These are phyloP conservation scores for Sporodiniella umbellata DNA, from an alignment of 371 early-diverging fungal genomes.

Conservation along the genomic window DNA sequence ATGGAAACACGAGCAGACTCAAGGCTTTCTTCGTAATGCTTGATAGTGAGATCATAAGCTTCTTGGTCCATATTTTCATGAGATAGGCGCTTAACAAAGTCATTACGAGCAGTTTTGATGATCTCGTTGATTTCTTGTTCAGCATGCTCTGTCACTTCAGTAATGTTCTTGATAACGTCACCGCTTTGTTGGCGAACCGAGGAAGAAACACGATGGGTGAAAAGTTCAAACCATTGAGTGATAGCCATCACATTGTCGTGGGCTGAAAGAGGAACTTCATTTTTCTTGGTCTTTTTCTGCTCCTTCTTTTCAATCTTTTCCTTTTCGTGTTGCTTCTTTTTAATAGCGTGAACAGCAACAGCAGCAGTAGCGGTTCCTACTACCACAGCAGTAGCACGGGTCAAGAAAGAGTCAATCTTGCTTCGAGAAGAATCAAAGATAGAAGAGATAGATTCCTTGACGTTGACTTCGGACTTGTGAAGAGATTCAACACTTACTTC, in stretches of 20 bases:
- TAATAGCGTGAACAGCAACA: conserved; percentile 13
- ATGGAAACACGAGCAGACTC: conserved; percentile 19
- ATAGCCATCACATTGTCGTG: conserved; percentile 20
- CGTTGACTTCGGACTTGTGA: conserved; percentile 57
- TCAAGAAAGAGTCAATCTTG: conserved; percentile 22
- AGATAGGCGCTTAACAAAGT: conserved; percentile 22
- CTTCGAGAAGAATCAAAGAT: conserved; percentile 11
- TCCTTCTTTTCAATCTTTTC: conserved; percentile 7
- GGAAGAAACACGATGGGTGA: conserved; percentile 12
- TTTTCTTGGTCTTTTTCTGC: neutral
- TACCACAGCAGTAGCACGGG: conserved; percentile 16
- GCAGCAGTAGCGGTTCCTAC: conserved; percentile 25
- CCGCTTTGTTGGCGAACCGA: conserved; percentile 6
- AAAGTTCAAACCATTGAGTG: conserved; percentile 27
- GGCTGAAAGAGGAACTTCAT: conserved; percentile 16
- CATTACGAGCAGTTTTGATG: conserved; percentile 20
- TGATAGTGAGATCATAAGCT: conserved; percentile 21
- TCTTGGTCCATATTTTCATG: conserved; percentile 24
- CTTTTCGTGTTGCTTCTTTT: conserved; percentile 10
- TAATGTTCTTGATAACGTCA: conserved; percentile 11
- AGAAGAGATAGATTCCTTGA: conserved; percentile 28
- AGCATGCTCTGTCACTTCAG: conserved; percentile 11
- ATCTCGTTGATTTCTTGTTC: conserved; percentile 26
- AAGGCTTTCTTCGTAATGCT: conserved; percentile 27
- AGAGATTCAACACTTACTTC: conserved; percentile 19